Evolutionary conservation across 1,284 basidiomycete genomes (phyloP), one percentile per base, ranked within the genome.

Genomic region (Pseudozyma pruni): DNA sequence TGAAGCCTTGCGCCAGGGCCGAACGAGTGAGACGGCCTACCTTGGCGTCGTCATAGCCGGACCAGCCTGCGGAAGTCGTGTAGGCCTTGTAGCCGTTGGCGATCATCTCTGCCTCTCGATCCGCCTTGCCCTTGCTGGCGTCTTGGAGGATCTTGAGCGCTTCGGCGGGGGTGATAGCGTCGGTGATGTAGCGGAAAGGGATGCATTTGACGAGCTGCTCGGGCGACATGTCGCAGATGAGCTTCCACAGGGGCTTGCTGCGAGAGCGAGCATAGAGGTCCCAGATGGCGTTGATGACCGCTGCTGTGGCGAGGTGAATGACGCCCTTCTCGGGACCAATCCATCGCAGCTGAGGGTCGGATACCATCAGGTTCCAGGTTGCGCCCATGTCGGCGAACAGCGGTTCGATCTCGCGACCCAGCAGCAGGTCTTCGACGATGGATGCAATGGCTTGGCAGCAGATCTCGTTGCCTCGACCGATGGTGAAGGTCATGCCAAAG

Each of bases 151-250:
- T 87, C 27, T 86, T 87, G 37, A 96, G 84, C 1, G 94, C 94
- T 82, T 97, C 94, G 49, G 92, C 92, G 41, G 87, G 89, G 16
- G 93, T 94, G 82, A 98, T 90, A 2, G 89, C 92, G 81, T 97
- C 94, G 6, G 93, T 90, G 81, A 97, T 94, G 84, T 98, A 96
- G 35, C 58, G 50, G 59, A 93, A 97, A 2, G 92, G 88, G 3
- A 90, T 88, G 4, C 91, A 88, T 46, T 87, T 86, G 29, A 97
- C 92, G 23, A 96, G 86, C 83, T 96, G 93, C 31, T 83, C 90
- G 4, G 92, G 90, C 8, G 90, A 89, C 85, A 93, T 90, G 74
- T 93, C 91, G 2, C 89, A 88, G 40, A 93, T 85, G 11, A 93
- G 86, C 79, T 92, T 91, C 91, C 91, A 93, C 2, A 93, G 84